Evolutionary conservation across 2,329 filamentous ascomycete species (phyloP).

Genomic region (Dichotomopilus funicola): DNA sequence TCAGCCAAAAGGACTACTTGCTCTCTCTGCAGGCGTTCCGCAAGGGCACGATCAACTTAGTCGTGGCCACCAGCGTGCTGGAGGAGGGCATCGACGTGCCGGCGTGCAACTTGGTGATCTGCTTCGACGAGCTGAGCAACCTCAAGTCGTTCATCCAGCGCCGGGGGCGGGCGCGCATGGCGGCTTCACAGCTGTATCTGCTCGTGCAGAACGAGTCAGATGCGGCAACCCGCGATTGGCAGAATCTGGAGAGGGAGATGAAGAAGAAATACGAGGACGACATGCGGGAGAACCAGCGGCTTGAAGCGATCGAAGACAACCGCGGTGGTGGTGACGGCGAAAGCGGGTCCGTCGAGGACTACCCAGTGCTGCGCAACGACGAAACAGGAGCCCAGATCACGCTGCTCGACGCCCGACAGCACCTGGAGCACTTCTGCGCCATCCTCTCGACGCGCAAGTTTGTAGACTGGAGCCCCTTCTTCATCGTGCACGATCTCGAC

Average conservation of each 20-base stretch:
- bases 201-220: slow-evolving; percentile 32
- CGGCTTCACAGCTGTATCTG: slow-evolving; percentile 44
- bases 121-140: slow-evolving; percentile 44
- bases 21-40: slow-evolving; percentile 46
- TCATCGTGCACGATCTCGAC: slow-evolving; percentile 44
- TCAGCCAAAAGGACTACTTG: slow-evolving; percentile 27
- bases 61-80: slow-evolving; percentile 57
- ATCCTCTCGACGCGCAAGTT: slow-evolving; percentile 52
- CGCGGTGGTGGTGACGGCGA: slow-evolving; percentile 1
- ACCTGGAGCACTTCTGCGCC: slow-evolving; percentile 76
- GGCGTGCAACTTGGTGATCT: slow-evolving; percentile 55
- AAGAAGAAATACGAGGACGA: slow-evolving; percentile 62
- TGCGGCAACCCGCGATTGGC: slow-evolving; percentile 46
- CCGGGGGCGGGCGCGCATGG: slow-evolving; percentile 46
- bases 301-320: slow-evolving; percentile 43
- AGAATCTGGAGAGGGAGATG: slow-evolving; percentile 65
- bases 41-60: slow-evolving; percentile 46
- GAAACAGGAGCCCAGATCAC: slow-evolving; percentile 56
- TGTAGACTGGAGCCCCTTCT: slow-evolving; percentile 61
- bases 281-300: slow-evolving; percentile 40
- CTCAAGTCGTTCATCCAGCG: slow-evolving; percentile 55
- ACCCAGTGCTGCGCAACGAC: slow-evolving; percentile 32
- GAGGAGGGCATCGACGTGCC: slow-evolving; percentile 65
- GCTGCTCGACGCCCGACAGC: slow-evolving; percentile 64
- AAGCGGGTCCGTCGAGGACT: slow-evolving; percentile 19